Conservation (phyloP, 2,329 filamentous ascomycete species). For the Fusarium succisae region DNA sequence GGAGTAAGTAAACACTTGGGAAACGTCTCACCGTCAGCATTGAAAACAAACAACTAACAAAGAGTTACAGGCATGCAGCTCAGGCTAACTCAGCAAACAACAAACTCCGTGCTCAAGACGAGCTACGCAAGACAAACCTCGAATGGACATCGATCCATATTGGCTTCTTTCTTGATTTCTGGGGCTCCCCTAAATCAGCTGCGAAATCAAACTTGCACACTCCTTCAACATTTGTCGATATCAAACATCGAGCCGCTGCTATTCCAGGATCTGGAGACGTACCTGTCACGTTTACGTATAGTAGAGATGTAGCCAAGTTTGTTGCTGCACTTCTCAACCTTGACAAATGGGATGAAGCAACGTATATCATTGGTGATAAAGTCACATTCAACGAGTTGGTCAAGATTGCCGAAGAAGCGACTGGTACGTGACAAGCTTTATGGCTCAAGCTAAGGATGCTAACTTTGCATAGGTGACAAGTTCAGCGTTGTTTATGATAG, state of each 20-base stretch:
- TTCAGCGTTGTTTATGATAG: conserved; percentile 3
- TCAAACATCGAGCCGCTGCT: not conserved
- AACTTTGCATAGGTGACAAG: not conserved
- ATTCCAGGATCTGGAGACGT: not conserved
- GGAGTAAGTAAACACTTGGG: not conserved
- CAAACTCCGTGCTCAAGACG: conserved; percentile 2
- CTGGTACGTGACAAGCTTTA: not conserved
- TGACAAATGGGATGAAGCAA: not conserved
- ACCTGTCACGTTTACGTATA: not conserved
- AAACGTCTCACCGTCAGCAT: not conserved
- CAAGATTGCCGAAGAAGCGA: not conserved
- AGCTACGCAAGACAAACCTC: conserved; percentile 5
- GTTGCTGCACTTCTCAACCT: not conserved
- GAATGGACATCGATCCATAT: conserved; percentile 1
- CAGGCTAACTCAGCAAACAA: conserved; percentile 2
- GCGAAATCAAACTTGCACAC: not conserved
- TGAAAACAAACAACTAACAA: not conserved
- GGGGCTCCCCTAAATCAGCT: not conserved
- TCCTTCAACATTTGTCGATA: not conserved
- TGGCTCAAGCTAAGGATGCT: fast-evolving
- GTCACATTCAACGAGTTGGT: conserved; percentile 3
- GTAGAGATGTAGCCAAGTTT: not conserved
- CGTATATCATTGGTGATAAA: conserved; percentile 11
- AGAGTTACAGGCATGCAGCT: not conserved
- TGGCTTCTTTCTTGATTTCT: conserved; percentile 15